phyloP scores from a whole-genome alignment of 352 stramenopile species.

The Globisporangium emineosum region DNA sequence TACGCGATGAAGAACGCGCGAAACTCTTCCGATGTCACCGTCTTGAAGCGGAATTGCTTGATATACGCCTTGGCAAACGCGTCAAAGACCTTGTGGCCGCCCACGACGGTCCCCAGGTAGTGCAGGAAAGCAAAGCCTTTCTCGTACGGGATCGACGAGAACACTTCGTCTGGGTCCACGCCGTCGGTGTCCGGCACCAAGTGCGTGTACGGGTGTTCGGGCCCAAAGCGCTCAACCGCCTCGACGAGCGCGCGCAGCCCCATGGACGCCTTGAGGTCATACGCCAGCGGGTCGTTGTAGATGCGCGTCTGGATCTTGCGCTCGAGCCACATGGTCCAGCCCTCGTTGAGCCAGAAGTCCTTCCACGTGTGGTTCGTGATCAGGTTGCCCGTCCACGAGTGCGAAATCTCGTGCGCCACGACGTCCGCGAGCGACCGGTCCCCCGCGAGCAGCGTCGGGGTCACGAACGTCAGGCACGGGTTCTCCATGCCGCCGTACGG shows the following conservation, averaged over 20 bases:
- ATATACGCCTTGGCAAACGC: constrained; percentile 92
- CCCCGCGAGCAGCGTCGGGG: constrained; percentile 93
- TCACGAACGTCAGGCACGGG: constrained; percentile 95
- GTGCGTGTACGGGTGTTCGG: constrained; percentile 80
- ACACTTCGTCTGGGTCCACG: constrained; percentile 95
- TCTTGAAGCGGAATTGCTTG: constrained; percentile 84
- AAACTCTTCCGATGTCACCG: constrained; percentile 83
- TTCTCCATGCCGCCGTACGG: constrained; percentile 84
- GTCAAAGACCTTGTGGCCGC: constrained; percentile 53
- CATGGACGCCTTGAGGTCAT: constrained; percentile 59
- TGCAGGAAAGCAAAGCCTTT: constrained; percentile 88
- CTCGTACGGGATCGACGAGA: constrained; percentile 95
- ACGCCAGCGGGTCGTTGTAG: constrained; percentile 32
- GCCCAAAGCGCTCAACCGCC: constrained; percentile 49
- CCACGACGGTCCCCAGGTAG: constrained; percentile 67
- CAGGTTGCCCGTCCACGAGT: constrained; percentile 97
- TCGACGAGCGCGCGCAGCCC: constrained; percentile 41
- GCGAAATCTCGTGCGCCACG: constrained; percentile 96
- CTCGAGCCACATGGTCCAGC: constrained; percentile 97
- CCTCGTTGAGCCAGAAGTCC: constrained; percentile 99
- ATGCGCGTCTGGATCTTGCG: constrained; percentile 92
- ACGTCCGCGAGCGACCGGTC: constrained; percentile 95
- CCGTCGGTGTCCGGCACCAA: constrained; percentile 85
- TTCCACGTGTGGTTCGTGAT: constrained; percentile 95
- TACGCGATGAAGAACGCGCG: constrained; percentile 66